phyloP scores from a whole-genome alignment of 495 filamentous ascomycete species.

The Aspergillus nanangensis region DNA sequence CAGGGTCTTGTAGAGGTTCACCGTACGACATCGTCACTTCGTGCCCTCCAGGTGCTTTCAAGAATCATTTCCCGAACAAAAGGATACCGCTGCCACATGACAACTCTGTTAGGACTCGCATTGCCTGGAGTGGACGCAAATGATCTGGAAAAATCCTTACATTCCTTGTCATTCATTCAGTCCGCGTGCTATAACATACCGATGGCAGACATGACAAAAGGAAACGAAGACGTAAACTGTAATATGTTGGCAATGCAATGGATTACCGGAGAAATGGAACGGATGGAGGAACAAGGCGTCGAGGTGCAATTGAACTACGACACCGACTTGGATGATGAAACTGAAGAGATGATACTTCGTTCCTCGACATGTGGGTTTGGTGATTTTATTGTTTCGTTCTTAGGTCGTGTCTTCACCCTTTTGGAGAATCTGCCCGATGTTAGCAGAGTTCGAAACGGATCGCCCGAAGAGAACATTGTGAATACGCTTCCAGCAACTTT shows the following conservation, averaged over 20 bases:
- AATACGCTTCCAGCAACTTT: conserved; percentile 93
- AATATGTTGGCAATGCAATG: conserved; percentile 84
- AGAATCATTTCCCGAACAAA: conserved; percentile 86
- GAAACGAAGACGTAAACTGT: conserved; percentile 60
- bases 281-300: conserved; percentile 85
- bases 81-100: conserved; percentile 92
- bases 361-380: conserved; percentile 93
- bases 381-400: conserved; percentile 83
- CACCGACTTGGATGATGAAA: conserved; percentile 73
- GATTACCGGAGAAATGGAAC: conserved; percentile 88
- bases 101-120: conserved; percentile 83
- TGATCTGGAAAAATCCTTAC: conserved; percentile 92
- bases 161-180: conserved; percentile 92
- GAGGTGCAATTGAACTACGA: conserved; percentile 82
- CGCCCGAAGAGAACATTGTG: conserved; percentile 94
- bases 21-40: conserved; percentile 88
- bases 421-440: conserved; percentile 93
- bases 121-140: conserved; percentile 97
- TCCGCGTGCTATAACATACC: conserved; percentile 92
- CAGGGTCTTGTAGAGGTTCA: conserved; percentile 97
- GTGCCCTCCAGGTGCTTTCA: conserved; percentile 83
- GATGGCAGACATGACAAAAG: conserved; percentile 74
- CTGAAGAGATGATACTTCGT: conserved; percentile 86
- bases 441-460: conserved; percentile 77
- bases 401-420: conserved; percentile 92